Base-by-base conservation (phyloP, 75 land plant species). In the Selaginella moellendorffii region DNA sequence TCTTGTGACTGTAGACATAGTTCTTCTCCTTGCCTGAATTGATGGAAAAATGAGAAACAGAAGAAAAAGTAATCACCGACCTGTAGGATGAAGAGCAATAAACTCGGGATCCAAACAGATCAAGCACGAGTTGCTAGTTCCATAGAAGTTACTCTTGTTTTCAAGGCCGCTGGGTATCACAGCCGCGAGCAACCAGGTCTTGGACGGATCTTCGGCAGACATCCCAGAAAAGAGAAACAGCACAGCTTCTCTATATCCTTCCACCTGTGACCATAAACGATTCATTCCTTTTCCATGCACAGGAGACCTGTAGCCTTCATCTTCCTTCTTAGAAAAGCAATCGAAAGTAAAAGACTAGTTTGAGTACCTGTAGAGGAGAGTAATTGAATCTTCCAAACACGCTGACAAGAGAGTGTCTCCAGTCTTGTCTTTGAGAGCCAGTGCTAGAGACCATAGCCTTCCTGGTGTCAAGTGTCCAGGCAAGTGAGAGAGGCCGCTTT, bases 271-370 rank as follows among this genome's bases (percentile, higher is more conserved):
- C 98, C 98, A 93, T 52, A 93, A 93, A 64, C 98, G 76, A 54
- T 79, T 93, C 76, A 93, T 63, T 30, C 98, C 98, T 66, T 80
- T 85, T 26, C 98, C 98, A 70, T 89, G 80, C 25, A 69, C 2
- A 27, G 90, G 81, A 54, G 96, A 83, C 74, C 98, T 93, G 75
- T 19, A 51, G 18, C 12, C 19, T 23, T 24, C 20, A 24, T 1
- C 5, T 26, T 26, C 24, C 51, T 8, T 31, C 20, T 14, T 10
- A 22, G 18, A 27, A 8, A 26, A 26, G 52, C 26, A 21, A 9
- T 56, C 23, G 21, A 2, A 56, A 2, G 25, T 24, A 19, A 36
- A 36, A 36, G 10, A 36, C 10, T 36, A 5, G 46, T 36, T 2
- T 56, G 59, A 19, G 28, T 42, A 85, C 92, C 82, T 70, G 67